Conservation (phyloP, 1,139 yeast genomes). For the Candida frijolesensis region DNA sequence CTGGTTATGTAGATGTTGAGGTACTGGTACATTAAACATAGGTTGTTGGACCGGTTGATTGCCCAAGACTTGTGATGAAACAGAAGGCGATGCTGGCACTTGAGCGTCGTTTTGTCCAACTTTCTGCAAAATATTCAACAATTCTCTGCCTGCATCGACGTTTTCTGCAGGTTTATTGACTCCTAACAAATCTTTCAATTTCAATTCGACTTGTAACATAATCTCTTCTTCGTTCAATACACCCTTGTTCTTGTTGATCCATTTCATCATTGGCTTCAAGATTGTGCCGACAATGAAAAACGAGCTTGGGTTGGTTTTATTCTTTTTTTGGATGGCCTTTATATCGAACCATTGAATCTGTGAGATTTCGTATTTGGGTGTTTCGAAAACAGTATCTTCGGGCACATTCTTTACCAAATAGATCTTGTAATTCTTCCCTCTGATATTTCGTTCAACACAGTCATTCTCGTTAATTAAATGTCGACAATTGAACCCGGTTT, state of each 20-base stretch:
- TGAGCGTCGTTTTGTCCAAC: conserved; percentile 26
- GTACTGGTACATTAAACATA: conserved; percentile 18
- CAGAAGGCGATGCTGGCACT: conserved; percentile 2
- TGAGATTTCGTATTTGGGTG: conserved; percentile 84
- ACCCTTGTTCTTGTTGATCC: conserved; percentile 59
- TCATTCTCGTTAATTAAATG: conserved; percentile 69
- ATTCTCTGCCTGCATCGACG: conserved; percentile 74
- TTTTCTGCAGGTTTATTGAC: conserved; percentile 31
- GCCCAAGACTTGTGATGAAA: neutral
- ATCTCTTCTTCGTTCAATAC: conserved; percentile 53
- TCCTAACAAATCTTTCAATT: conserved; percentile 66
- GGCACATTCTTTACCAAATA: conserved; percentile 80
- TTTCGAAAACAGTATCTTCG: conserved; percentile 65
- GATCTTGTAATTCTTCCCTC: conserved; percentile 85
- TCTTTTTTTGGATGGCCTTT: conserved; percentile 36
- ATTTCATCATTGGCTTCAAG: conserved; percentile 58
- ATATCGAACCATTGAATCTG: conserved; percentile 50
- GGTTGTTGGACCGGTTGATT: conserved; percentile 1
- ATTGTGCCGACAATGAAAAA: conserved; percentile 63
- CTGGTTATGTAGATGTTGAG: conserved; percentile 34
- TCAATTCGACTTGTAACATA: conserved; percentile 59
- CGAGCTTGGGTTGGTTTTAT: conserved; percentile 44
- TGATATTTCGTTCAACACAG: conserved; percentile 77
- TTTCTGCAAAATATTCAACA: conserved; percentile 63
- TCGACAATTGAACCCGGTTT: conserved; percentile 87